Base-by-base conservation (phyloP, 768 basidiomycete genomes). In the Mycena vitilis region DNA sequence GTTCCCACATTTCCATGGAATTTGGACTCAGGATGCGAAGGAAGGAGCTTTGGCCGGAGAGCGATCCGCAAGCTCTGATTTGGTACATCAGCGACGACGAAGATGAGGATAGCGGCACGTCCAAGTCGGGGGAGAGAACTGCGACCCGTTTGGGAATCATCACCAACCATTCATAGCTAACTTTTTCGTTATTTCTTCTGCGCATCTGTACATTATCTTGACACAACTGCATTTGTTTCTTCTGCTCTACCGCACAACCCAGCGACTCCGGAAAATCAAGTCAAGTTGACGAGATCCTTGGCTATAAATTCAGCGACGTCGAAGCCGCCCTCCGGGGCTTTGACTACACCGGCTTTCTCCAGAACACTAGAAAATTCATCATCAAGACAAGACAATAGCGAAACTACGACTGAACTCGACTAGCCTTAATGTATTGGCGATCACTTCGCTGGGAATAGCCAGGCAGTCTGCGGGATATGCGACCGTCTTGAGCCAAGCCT, bases 401-500 rank as follows among this genome's bases (percentile, higher is more conserved):
- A 23, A 40, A 36, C 36, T 44, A 13, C 30, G 30, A 30, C 30
- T 30, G 30, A 30, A 30, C 30, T 34, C 23, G 40, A 75, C 88
- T 75, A 75, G 93, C 94, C 81, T 81, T 10, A 96, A 79, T 0
- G 95, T 96, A 47, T 93, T 85, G 8, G 77, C 76, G 16, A 97
- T 84, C 18, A 95, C 89, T 37, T 85, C 78, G n/a, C 78, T 80
- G 9, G 91, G 86, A 52, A 96, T 90, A 42, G 79, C 81, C 2
- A 83, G 78, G 72, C 94, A 92, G 74, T 90, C 86, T 13, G 82
- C 70, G 4, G 94, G 90, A 77, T 95, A 97, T 5, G 81, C 82
- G 22, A 96, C 95, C 6, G 92, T 92, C 73, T 85, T 81, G 71
- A 96, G 81, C 96, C 95, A 97, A 23, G 90, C 89, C 93, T 93